Conservation (phyloP, 2,329 filamentous ascomycete genomes). For the Cryphonectria naterciae region DNA sequence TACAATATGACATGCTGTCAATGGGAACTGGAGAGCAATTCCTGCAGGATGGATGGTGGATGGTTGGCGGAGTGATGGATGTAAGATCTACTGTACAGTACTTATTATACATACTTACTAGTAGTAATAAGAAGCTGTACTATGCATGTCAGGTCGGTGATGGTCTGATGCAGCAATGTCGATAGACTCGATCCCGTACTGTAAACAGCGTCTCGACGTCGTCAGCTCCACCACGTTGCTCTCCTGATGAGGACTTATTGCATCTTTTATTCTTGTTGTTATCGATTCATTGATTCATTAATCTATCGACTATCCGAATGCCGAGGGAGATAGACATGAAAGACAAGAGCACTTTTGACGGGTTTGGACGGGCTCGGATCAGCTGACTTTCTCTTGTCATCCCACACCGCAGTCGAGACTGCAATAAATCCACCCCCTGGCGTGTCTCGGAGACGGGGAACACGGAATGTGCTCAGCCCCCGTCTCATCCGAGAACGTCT, state of each 20-base stretch:
- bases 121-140: not conserved
- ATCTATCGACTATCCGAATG: not conserved
- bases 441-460: not conserved
- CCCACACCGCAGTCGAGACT: not conserved
- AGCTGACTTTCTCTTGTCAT: not conserved
- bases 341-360: not conserved
- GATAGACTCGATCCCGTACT: not conserved
- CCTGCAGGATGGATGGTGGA: not conserved
- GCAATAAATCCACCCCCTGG: not conserved
- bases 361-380: no score
- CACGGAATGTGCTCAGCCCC: not conserved
- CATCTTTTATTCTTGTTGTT: not conserved
- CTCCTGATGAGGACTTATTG: not conserved
- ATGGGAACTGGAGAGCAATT: not conserved
- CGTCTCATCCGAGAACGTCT: not conserved
- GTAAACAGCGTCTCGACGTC: not conserved
- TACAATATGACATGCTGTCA: no score
- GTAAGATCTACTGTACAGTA: not conserved
- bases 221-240: not conserved
- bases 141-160: not conserved
- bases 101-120: not conserved
- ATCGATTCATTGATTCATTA: not conserved
- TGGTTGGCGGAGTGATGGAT: no score
- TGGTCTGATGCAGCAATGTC: not conserved
- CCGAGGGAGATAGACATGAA: not conserved